phyloP scores from a whole-genome alignment of 2,329 filamentous ascomycete species.

The Thielaviopsis ethacetica region DNA sequence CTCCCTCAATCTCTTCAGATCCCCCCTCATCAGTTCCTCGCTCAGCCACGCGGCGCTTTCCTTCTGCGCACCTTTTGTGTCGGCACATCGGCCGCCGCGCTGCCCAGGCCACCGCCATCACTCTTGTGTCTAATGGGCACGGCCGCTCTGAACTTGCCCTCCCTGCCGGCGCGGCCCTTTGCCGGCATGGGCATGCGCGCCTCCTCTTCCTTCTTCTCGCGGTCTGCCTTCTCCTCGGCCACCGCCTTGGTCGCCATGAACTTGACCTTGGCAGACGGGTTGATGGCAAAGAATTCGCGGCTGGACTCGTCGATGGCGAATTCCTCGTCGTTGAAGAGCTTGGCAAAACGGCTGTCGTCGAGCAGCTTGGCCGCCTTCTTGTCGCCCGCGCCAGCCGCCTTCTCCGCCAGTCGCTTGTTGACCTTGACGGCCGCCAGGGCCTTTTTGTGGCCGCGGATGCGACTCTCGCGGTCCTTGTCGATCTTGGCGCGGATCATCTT shows the following conservation, averaged over 20 bases:
- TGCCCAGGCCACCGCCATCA: conserved; percentile 6
- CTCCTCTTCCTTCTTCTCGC: conserved; percentile 21
- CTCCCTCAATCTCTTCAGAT: not conserved
- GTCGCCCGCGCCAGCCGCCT: conserved; percentile 44
- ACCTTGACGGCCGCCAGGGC: conserved; percentile 51
- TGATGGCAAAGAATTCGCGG: conserved; percentile 72
- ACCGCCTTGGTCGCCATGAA: conserved; percentile 7
- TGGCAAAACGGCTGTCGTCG: conserved; percentile 70
- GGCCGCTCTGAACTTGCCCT: conserved; percentile 8
- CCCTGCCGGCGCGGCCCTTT: conserved; percentile 7
- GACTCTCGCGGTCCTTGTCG: conserved; percentile 86
- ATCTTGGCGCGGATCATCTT: conserved; percentile 92
- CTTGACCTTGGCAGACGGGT: conserved; percentile 52
- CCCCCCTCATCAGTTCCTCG: not conserved
- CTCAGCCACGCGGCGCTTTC: conserved; percentile 10
- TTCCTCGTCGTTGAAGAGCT: conserved; percentile 82
- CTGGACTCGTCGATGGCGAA: conserved; percentile 84
- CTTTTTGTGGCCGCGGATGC: conserved; percentile 90
- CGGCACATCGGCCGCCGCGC: not conserved
- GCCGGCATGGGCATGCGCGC: conserved; percentile 2
- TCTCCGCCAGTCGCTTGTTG: conserved; percentile 68
- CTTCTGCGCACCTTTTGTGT: conserved; percentile 8
- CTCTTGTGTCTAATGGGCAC: conserved; percentile 12
- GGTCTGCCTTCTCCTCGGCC: conserved; percentile 26
- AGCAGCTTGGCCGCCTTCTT: conserved; percentile 42